Base-by-base conservation (phyloP, 169 alveolate species). In the Eimeria mitis region DNA sequence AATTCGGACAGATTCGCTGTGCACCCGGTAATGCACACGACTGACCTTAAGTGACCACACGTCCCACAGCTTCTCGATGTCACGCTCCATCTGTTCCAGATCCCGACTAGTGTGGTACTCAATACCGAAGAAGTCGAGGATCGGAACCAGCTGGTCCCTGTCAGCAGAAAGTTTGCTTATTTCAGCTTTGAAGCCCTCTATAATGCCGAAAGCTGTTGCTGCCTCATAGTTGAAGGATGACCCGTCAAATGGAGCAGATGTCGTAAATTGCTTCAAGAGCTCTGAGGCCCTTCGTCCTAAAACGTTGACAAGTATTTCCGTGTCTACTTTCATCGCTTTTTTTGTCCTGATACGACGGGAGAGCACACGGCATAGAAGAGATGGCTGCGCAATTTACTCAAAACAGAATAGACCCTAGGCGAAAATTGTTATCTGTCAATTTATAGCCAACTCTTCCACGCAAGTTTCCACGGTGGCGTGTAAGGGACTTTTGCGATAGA, bases 231-330 rank as follows among this genome's bases (percentile, higher is more conserved):
- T 65, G 78, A 89, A 89, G 16, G 94, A 65, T 2, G 81, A 49
- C 28, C 94, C 96, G 81, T 94, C 96, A 70, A 94, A 94, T 0
- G 96, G 96, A 37, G 96, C 96, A 23, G 96, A 65, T 4, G 89
- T 23, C 56, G 21, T 40, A 89, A 89, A 95, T 49, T 90, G 71
- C 65, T 95, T 88, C 68, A 54, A 83, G 56, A 90, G 79, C n/a
- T 91, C 97, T 28, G 94, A 89, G 4, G 90, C 95, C 79, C 91
- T 85, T n/a, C 84, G 56, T n/a, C 89, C 88, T 44, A 90, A 34
- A 23, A 78, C 40, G 47, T 56, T 83, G 65, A 95, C 84, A 44
- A 79, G 81, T 47, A 42, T 61, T 84, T 95, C 97, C 49, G 94
- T 63, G 61, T 95, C 91, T 1, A 83, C 95, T 52, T 92, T 81